Evolutionary conservation across 306 rosid genomes (phyloP), one percentile per base, ranked within the genome.

Genomic region (Erythrophleum fordii): DNA sequence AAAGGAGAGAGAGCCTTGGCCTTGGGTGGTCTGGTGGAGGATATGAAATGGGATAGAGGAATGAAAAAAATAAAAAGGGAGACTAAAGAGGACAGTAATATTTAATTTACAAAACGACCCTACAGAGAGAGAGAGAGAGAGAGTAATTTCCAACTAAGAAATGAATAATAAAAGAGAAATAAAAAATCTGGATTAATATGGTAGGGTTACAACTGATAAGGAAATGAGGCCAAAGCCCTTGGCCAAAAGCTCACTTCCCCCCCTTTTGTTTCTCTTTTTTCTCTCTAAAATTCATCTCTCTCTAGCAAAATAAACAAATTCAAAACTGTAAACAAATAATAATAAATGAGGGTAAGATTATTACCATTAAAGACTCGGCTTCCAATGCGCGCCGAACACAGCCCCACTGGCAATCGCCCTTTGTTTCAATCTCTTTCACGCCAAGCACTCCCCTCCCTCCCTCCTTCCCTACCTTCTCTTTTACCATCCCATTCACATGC

Each of bases 11-110:
- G 18, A 66, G 76, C 74, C 62, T 69, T 61, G 85, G 76, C 74
- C 62, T 69, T 61, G 85, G 79, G 26, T 69, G 88, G 92, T 83
- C 87, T 72, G 89, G 92, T 85, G 91, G 91, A 86, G 85, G 89
- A 84, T 77, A 80, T 81, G 80, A 76, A 66, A 55, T 51, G 77
- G 37, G 77, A 86, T 76, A 80, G 84, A 77, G 78, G 71, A 78
- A 82, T 75, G 85, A 5, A 35, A 66, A 37, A 35, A 64, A 86
- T 77, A 56, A 70, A 62, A 70, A 69, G 76, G 62, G 87, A 67
- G 89, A 86, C 87, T 84, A 84, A 83, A 88, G 89, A 73, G 86
- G 84, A 51, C 84, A 80, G 87, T 85, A 80, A 82, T 82, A 39
- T 79, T 75, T 82, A 85, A 83, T 84, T 85, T 84, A 80, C 88